phyloP scores from a whole-genome alignment of 2,329 filamentous ascomycete genomes.

The Thelonectria discophora region DNA sequence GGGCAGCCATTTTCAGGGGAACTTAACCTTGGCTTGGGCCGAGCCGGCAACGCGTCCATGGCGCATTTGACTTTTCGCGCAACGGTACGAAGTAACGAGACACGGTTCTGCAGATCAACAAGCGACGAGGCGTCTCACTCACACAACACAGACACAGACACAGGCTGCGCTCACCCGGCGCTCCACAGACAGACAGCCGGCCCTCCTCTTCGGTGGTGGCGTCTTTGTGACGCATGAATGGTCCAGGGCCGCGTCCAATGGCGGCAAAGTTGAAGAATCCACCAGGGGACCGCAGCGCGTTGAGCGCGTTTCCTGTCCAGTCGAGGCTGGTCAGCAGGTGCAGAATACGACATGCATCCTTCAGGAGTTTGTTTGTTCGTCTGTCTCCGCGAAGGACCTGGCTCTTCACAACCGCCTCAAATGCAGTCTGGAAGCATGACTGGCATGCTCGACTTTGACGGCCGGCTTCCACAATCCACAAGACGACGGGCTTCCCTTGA shows the following conservation, averaged over 20 bases:
- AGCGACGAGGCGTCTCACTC: constrained; percentile 21
- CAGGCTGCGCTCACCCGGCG: constrained; percentile 23
- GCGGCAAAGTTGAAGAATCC: constrained; percentile 30
- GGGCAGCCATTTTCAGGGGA: constrained; percentile 14
- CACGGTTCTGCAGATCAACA: constrained; percentile 34
- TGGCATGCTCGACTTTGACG: constrained; percentile 33
- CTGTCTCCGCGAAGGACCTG: background rate
- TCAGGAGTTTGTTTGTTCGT: constrained; percentile 26
- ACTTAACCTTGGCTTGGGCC: constrained; percentile 4
- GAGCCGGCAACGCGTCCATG: background rate
- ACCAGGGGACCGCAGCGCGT: constrained; percentile 35
- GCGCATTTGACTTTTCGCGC: constrained; percentile 4
- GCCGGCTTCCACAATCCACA: constrained; percentile 34
- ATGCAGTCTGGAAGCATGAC: constrained; percentile 17
- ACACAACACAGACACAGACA: too few species aligned
- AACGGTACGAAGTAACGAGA: constrained; percentile 10
- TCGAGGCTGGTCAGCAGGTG: constrained; percentile 28
- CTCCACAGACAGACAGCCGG: constrained; percentile 18
- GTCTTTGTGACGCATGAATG: constrained; percentile 31
- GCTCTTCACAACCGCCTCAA: background rate
- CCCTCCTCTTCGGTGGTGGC: background rate
- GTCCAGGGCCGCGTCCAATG: constrained; percentile 31
- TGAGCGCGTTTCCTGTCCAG: constrained; percentile 37
- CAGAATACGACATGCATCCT: constrained; percentile 34
- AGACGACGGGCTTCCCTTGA: constrained; percentile 28